Conservation (phyloP, 805 yeast genomes). For the Candida krabiensis region DNA sequence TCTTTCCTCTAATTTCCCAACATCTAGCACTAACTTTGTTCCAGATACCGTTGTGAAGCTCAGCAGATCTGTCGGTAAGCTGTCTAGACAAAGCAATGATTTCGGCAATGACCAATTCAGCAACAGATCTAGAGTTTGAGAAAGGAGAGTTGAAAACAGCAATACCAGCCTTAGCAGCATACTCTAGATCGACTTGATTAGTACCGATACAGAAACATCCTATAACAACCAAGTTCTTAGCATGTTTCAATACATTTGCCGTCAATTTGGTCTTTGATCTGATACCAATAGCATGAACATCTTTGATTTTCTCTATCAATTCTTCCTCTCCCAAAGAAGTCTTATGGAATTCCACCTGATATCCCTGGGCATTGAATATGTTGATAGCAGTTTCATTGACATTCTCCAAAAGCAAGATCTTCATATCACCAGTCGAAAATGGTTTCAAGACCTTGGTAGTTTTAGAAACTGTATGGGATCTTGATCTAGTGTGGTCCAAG, state of each 20-base stretch:
- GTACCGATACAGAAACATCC: slow-evolving; percentile 99
- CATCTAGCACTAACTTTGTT: slow-evolving; percentile 92
- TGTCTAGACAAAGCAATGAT: slow-evolving; percentile 93
- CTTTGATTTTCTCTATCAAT: slow-evolving; percentile 87
- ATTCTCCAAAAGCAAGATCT: slow-evolving; percentile 86
- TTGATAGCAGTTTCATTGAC: slow-evolving; percentile 91
- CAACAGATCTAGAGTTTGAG: slow-evolving; percentile 97
- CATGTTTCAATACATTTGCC: slow-evolving; percentile 74
- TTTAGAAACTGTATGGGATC: slow-evolving; percentile 42
- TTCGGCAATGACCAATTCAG: slow-evolving; percentile 95
- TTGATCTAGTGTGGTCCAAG: slow-evolving; percentile 50
- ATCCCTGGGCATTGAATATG: slow-evolving; percentile 85
- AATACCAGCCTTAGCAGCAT: slow-evolving; percentile 88
- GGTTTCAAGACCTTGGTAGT: slow-evolving; percentile 82
- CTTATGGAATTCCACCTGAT: slow-evolving; percentile 94
- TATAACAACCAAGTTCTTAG: slow-evolving; percentile 83
- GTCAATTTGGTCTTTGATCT: slow-evolving; percentile 95
- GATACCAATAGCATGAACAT: slow-evolving; percentile 96
- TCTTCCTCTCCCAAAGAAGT: slow-evolving; percentile 89
- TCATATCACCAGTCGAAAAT: slow-evolving; percentile 92
- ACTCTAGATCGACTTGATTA: slow-evolving; percentile 92
- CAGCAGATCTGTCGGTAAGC: slow-evolving; percentile 93
- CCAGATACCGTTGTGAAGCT: slow-evolving; percentile 96
- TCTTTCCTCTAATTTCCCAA: slow-evolving; percentile 99
- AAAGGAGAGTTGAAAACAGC: slow-evolving; percentile 93